Base-by-base conservation (phyloP, 495 filamentous ascomycete species). In the Penicillium salamii region DNA sequence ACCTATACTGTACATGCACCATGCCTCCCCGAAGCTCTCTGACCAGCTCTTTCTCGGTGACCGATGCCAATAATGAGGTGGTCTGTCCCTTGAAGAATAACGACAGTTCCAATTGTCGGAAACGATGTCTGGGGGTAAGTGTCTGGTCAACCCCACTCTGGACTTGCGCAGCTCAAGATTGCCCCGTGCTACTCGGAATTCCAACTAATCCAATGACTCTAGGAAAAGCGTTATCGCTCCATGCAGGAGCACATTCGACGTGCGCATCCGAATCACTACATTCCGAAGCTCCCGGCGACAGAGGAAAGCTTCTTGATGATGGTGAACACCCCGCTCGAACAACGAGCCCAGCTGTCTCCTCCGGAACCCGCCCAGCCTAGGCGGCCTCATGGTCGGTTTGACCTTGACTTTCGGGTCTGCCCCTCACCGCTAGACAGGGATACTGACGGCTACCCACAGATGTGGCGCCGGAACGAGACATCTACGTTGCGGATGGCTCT, bases 211-310 rank as follows among this genome's bases (percentile, higher is more conserved):
- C 41, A 36, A 34, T 50, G 39, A 34, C 39, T 57, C 64, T 70
- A 96, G 90, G 91, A 96, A 75, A 96, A 96, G 71, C 86, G 91
- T 60, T 98, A 90, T 78, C 91, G 93, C 64, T 97, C 92, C 42
- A 98, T 98, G 88, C 95, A 97, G 75, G 93, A 98, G 80, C 93
- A 98, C 63, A 97, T 98, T 58, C 89, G 93, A 58, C 84, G 93
- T 67, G 93, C 93, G 64, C 93, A 98, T 71, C 95, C 93, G 45
- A 92, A 95, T 62, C 85, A 97, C 71, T 98, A 97, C 71, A 96
- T 98, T 57, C 84, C 93, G 52, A 98, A 97, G 84, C 89, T 98
- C 61, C 93, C 93, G 65, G 93, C 93, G 37, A 98, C 93, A 58
- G 91, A 97, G 66, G 93, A 97, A 76, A 96, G 91, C 85, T 97